A percentile compares a stretch with the other conserved stretches of the same genome.
These are phyloP conservation scores for Tetrapisispora taiwanensis DNA, from an alignment of 805 yeast species.

Conservation along the genomic window DNA sequence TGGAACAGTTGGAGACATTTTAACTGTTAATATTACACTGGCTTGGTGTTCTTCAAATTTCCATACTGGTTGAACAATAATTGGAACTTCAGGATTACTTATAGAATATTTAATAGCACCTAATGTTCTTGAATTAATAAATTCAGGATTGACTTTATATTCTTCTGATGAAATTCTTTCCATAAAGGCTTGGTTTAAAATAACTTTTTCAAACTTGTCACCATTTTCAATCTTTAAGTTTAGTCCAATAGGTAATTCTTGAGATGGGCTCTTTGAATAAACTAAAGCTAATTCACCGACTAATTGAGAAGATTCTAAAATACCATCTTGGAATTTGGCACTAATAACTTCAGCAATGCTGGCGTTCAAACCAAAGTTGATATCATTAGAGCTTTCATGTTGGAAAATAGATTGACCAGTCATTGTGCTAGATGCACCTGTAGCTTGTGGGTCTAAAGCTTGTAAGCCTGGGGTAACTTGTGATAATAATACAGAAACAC, in stretches of 20 bases:
- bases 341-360: slow-evolving; percentile 76
- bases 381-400: slow-evolving; percentile 37
- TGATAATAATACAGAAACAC: slow-evolving; percentile 9
- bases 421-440: slow-evolving; percentile 32
- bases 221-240: slow-evolving; percentile 35
- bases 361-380: slow-evolving; percentile 56
- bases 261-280: slow-evolving; percentile 31
- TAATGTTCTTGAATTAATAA: slow-evolving; percentile 52
- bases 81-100: slow-evolving; percentile 49
- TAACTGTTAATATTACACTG: slow-evolving; percentile 65
- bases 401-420: slow-evolving; percentile 31
- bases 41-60: slow-evolving; percentile 78
- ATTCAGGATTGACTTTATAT: slow-evolving; percentile 39
- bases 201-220: slow-evolving; percentile 35
- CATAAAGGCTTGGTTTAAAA: slow-evolving; percentile 45
- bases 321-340: slow-evolving; percentile 66
- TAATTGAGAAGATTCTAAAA: slow-evolving; percentile 46
- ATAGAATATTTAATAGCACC: slow-evolving; percentile 75
- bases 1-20: slow-evolving; percentile 28
- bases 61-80: slow-evolving; percentile 77
- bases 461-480: slow-evolving; percentile 20
- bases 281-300: slow-evolving; percentile 84
- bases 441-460: slow-evolving; percentile 32
- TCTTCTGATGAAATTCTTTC: slow-evolving; percentile 36
- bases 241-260: slow-evolving; percentile 35